Evolutionary conservation across 2,329 filamentous ascomycete genomes (phyloP).

Genomic region (Bipolaris bicolor): DNA sequence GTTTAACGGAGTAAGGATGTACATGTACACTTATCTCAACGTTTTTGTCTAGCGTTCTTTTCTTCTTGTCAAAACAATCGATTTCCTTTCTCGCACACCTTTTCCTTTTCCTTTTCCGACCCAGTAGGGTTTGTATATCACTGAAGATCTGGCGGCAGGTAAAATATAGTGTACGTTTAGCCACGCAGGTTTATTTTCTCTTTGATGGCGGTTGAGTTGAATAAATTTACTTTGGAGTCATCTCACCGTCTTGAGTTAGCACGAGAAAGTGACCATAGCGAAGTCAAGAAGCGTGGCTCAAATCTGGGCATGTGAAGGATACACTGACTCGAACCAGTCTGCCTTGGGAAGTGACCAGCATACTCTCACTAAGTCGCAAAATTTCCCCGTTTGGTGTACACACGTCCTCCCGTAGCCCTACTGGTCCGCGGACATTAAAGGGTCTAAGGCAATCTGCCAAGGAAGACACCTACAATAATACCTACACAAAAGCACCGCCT

Average conservation of each 20-base stretch:
- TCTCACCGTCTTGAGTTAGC: neutral
- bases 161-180: neutral
- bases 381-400: too few relatives aligned
- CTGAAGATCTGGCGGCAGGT: slow-evolving; percentile 6
- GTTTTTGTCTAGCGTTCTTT: neutral
- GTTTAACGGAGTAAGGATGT: neutral
- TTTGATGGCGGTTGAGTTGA: neutral
- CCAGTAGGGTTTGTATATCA: slow-evolving; percentile 11
- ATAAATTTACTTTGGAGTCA: neutral
- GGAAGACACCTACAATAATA: neutral
- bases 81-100: neutral
- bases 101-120: neutral
- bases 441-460: neutral
- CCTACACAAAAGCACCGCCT: neutral
- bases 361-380: too few relatives aligned
- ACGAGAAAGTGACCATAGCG: neutral
- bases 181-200: neutral
- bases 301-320: neutral
- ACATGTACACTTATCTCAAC: neutral
- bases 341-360: too few relatives aligned
- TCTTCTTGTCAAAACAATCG: neutral
- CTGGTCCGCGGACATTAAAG: neutral
- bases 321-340: neutral
- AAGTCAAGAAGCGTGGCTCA: neutral
- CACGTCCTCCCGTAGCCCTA: neutral